These are phyloP conservation scores for Neonectria sp. DNA, from an alignment of 2,329 filamentous ascomycete genomes.

Conservation along the genomic window DNA sequence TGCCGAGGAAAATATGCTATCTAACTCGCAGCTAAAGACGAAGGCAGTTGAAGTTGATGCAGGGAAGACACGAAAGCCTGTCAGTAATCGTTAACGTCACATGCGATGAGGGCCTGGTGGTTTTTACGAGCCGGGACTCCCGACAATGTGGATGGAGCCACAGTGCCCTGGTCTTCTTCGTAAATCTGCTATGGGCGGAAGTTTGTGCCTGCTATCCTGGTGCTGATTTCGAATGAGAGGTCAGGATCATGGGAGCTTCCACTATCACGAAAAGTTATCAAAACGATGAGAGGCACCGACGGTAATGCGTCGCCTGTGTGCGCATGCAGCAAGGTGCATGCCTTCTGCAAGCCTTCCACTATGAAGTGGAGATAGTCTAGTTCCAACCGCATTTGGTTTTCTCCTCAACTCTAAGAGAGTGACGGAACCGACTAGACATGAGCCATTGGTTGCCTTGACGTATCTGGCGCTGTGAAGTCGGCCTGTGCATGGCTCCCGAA, in stretches of 20 bases:
- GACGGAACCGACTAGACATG: neutral
- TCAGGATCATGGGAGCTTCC: neutral
- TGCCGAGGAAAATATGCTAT: neutral
- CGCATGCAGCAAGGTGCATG: neutral
- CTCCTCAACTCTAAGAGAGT: neutral
- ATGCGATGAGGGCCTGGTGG: constrained; percentile 3
- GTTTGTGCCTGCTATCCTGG: constrained; percentile 12
- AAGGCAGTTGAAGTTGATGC: neutral
- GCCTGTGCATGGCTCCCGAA: neutral
- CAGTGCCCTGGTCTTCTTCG: neutral
- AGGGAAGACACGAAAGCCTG: constrained; percentile 3
- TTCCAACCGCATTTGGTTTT: neutral
- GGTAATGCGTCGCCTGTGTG: neutral
- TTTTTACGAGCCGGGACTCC: constrained; percentile 13
- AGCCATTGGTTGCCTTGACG: constrained; percentile 8
- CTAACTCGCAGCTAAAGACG: constrained; percentile 1
- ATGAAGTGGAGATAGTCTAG: neutral
- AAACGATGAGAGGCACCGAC: neutral
- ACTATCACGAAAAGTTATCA: neutral
- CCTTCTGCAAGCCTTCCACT: neutral
- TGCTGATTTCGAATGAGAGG: constrained; percentile 13
- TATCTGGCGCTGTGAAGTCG: constrained; percentile 4
- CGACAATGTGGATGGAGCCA: constrained; percentile 12
- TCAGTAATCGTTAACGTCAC: neutral
- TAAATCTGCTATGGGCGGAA: neutral